These are phyloP conservation scores for Beauveria varroae DNA, from an alignment of 2,329 filamentous ascomycete genomes.

Conservation along the genomic window DNA sequence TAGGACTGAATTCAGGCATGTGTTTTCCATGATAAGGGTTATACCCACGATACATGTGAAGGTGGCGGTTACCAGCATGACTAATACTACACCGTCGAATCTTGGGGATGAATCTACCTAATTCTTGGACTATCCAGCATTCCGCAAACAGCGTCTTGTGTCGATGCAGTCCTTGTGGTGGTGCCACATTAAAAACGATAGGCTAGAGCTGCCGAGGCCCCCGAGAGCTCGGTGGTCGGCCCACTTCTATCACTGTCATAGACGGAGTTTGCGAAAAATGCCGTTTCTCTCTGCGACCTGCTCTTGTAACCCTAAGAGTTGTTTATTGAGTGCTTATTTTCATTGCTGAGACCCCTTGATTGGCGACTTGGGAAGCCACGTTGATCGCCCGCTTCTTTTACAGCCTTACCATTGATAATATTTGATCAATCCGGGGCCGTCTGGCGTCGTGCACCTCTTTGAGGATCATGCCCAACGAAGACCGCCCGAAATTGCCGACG, in stretches of 20 bases:
- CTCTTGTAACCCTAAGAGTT: not conserved
- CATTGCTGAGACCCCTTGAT: not conserved
- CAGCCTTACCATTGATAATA: not conserved
- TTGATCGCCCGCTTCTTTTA: not conserved
- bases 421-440: not conserved
- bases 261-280: slow-evolving; percentile 11
- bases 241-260: not conserved
- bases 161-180: not conserved
- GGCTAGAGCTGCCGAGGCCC: not conserved
- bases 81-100: not conserved
- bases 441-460: not conserved
- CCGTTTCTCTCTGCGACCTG: slow-evolving; percentile 7
- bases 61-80: not conserved
- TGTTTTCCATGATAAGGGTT: not conserved
- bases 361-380: not conserved
- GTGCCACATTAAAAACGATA: not conserved
- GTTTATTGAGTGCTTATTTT: not conserved
- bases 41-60: not conserved
- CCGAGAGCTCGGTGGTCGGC: not conserved
- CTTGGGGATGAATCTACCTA: too few species aligned
- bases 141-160: not conserved
- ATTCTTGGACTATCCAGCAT: too few species aligned
- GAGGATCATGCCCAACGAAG: slow-evolving; percentile 10
- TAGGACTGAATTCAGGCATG: not conserved
- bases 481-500: slow-evolving; percentile 25